These are phyloP conservation scores for Candida namnaoensis DNA, from an alignment of 805 yeast species.

Conservation along the genomic window DNA sequence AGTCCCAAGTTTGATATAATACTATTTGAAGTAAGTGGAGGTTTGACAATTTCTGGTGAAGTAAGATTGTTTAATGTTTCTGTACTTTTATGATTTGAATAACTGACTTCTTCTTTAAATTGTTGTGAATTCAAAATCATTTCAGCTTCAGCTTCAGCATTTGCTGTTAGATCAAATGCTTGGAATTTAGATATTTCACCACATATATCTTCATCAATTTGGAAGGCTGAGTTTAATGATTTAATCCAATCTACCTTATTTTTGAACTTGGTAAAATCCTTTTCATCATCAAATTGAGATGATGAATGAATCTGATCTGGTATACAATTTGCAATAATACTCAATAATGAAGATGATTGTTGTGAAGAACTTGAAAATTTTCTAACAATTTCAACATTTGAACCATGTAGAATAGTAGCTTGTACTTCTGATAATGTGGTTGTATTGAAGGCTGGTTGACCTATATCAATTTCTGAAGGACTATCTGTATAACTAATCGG, in stretches of 20 bases:
- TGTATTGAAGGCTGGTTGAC: too few species aligned
- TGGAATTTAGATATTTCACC: conserved; percentile 2
- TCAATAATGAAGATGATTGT: conserved; percentile 1
- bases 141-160: background rate
- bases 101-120: too few species aligned
- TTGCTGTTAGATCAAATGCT: background rate
- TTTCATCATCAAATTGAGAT: background rate
- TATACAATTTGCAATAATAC: conserved; percentile 1
- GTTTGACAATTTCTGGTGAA: background rate
- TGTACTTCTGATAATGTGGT: too few species aligned
- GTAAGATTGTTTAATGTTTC: too few species aligned
- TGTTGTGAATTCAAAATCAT: too few species aligned
- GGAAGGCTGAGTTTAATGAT: conserved; percentile 10
- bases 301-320: conserved; percentile 1
- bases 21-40: conserved; percentile 3
- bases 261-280: conserved; percentile 1
- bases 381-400: too few species aligned
- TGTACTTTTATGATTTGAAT: too few species aligned
- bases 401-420: too few species aligned
- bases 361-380: too few species aligned
- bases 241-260: conserved; percentile 9
- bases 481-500: too few species aligned
- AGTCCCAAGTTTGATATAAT: conserved; percentile 3
- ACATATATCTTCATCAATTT: conserved; percentile 9
- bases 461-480: too few species aligned